Evolutionary conservation across 2,329 filamentous ascomycete species (phyloP).

Genomic region (Beauveria varroae): DNA sequence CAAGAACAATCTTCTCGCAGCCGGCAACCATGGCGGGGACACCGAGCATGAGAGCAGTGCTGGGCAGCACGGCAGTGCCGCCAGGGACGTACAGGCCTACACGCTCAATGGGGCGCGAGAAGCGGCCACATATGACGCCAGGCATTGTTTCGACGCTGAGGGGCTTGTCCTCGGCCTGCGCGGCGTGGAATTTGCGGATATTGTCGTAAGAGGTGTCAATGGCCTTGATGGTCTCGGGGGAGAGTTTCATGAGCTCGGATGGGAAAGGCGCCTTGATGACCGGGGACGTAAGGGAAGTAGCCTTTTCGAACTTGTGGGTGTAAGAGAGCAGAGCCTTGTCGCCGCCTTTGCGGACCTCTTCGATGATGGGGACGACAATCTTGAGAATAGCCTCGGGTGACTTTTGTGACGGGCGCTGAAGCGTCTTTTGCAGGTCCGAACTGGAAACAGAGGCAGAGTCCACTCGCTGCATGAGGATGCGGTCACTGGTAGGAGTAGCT

Average conservation of each 20-base stretch:
- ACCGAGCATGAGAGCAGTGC: constrained; percentile 94
- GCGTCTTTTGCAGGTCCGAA: constrained; percentile 60
- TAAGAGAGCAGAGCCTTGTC: constrained; percentile 86
- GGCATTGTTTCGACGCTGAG: constrained; percentile 95
- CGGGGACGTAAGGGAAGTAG: constrained; percentile 79
- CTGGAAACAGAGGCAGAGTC: constrained; percentile 57
- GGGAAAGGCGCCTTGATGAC: constrained; percentile 89
- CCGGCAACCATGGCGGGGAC: constrained; percentile 97
- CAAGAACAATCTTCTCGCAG: constrained; percentile 89
- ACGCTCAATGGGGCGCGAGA: constrained; percentile 83
- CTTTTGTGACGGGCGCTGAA: constrained; percentile 87
- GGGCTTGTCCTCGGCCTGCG: constrained; percentile 77
- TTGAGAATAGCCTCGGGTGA: constrained; percentile 90
- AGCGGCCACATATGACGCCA: constrained; percentile 88
- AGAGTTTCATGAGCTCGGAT: constrained; percentile 73
- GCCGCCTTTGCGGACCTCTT: constrained; percentile 73
- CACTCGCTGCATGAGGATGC: constrained; percentile 78
- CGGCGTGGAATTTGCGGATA: constrained; percentile 87
- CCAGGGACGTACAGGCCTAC: constrained; percentile 97
- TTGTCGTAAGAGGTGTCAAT: constrained; percentile 93
- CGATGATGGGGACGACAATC: constrained; percentile 86
- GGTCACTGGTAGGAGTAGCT: constrained; percentile 32
- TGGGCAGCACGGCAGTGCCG: constrained; percentile 93
- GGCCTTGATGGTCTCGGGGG: constrained; percentile 78
- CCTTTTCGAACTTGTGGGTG: constrained; percentile 97